Evolutionary conservation across 169 alveolate genomes (phyloP).

Genomic region (Perkinsus olseni): DNA sequence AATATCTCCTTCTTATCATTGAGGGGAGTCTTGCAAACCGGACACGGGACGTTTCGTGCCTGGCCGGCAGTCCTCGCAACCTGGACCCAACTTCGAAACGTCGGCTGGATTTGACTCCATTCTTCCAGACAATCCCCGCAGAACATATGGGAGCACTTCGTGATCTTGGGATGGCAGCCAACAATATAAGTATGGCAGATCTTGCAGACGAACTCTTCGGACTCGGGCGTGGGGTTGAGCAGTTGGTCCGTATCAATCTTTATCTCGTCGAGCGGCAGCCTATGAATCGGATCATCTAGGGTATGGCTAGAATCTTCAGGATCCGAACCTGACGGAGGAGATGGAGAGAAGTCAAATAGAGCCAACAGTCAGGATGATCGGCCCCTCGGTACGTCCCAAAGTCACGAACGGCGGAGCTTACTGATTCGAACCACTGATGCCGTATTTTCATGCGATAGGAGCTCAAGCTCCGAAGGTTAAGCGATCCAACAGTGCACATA

Average conservation of each 20-base stretch:
- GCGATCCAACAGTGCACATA: no score
- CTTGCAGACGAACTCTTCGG: conserved; percentile 13
- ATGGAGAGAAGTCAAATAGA: no score
- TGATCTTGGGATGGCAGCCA: conserved; percentile 3
- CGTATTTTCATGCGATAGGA: no score
- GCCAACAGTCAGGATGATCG: no score
- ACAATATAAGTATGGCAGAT: conserved; percentile 10
- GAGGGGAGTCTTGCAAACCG: conserved; percentile 14
- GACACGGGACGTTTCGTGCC: conserved; percentile 4
- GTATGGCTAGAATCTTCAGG: not conserved
- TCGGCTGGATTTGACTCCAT: not conserved
- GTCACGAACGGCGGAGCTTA: no score
- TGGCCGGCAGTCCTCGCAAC: not conserved
- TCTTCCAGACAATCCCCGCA: conserved; percentile 8
- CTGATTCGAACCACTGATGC: no score
- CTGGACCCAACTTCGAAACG: not conserved
- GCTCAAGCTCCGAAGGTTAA: no score
- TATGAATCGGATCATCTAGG: not conserved
- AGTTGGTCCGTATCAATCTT: not conserved
- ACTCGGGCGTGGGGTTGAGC: not conserved
- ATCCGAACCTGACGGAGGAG: not conserved
- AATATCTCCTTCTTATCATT: not conserved
- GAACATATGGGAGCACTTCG: conserved; percentile 14
- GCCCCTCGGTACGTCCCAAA: no score
- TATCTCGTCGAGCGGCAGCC: not conserved